Evolutionary conservation across 164 flowering plant genomes (phyloP), one percentile per base, ranked within the genome.

Genomic region (Tetracentron sinense): DNA sequence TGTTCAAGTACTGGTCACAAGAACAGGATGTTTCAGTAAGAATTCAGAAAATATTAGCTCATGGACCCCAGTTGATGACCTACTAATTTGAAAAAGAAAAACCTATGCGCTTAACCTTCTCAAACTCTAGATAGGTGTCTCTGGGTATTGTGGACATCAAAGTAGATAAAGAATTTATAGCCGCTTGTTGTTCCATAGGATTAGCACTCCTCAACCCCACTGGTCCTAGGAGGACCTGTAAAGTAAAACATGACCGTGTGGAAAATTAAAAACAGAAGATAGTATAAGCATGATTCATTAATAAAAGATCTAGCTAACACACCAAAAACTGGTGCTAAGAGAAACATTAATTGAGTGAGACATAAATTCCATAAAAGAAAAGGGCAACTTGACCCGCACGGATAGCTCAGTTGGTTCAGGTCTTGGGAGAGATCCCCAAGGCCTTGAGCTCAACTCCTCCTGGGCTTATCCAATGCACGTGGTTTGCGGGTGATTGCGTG

Each of bases 81-180:
- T 27, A 49, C 14, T 42, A 53, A 46, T 8, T 3, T 29, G 42
- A 21, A 1, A 25, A 14, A 10, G 31, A 4, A 54, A 4, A 60
- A 25, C 10, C 5, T 10, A 58, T 56, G 23, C 5, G 35, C 26
- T 28, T 54, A 58, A 95, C 99, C 96, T 87, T 87, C 61, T 88
- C 85, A 81, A 95, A 88, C 69, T 83, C 90, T 42, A 73, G 16
- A 74, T 83, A 95, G 5, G 86, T 84, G 56, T 88, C 92, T 49
- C 73, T 76, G 8, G 99, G 99, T 57, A 74, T 44, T 49, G 90
- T 79, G 54, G 86, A 77, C 99, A 95, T 95, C 79, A 95, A 74
- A 20, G 99, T 84, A 33, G 89, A 82, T 33, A 92, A 69, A 59
- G 92, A 81, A 67, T 69, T 55, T 54, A 92, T 70, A 31, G 99